Evolutionary conservation across 2,329 filamentous ascomycete genomes (phyloP).

Genomic region (Hymenoscyphus fraxineus): DNA sequence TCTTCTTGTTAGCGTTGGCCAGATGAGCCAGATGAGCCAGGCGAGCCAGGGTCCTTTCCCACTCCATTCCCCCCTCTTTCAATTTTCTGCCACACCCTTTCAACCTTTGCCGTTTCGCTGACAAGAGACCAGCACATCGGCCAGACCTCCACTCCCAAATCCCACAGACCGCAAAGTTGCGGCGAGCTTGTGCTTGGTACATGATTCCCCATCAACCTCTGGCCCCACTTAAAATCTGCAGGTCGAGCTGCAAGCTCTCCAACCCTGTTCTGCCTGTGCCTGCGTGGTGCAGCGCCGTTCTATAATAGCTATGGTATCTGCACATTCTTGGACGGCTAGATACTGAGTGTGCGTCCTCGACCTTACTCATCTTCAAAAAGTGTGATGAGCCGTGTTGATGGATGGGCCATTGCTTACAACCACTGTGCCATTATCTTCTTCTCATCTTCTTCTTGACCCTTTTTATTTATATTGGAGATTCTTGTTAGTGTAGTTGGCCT

Average conservation of each 20-base stretch:
- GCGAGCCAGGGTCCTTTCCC: constrained; percentile 8
- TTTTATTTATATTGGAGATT: constrained; percentile 18
- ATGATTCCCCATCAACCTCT: constrained; percentile 16
- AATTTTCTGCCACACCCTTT: constrained; percentile 11
- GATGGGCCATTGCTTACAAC: constrained; percentile 23
- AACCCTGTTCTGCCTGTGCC: not conserved
- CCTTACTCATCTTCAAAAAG: constrained; percentile 15
- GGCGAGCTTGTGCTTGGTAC: constrained; percentile 12
- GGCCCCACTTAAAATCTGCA: constrained; percentile 6
- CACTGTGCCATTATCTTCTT: constrained; percentile 14
- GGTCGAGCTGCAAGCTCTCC: not conserved
- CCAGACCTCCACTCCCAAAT: constrained; percentile 4
- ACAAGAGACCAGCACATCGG: not conserved
- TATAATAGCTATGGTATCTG: constrained; percentile 27
- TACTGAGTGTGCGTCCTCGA: constrained; percentile 20
- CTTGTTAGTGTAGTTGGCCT: constrained; percentile 19
- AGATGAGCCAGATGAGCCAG: no score
- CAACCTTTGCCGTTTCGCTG: constrained; percentile 12
- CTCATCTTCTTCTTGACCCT: constrained; percentile 22
- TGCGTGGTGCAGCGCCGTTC: constrained; percentile 21
- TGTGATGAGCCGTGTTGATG: constrained; percentile 24
- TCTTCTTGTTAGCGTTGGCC: not conserved
- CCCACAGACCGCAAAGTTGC: constrained; percentile 18
- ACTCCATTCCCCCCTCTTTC: not conserved
- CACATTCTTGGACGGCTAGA: constrained; percentile 17